These are phyloP conservation scores for Oryza longistaminata DNA, from an alignment of 176 grass and related monocot genomes.

Conservation along the genomic window DNA sequence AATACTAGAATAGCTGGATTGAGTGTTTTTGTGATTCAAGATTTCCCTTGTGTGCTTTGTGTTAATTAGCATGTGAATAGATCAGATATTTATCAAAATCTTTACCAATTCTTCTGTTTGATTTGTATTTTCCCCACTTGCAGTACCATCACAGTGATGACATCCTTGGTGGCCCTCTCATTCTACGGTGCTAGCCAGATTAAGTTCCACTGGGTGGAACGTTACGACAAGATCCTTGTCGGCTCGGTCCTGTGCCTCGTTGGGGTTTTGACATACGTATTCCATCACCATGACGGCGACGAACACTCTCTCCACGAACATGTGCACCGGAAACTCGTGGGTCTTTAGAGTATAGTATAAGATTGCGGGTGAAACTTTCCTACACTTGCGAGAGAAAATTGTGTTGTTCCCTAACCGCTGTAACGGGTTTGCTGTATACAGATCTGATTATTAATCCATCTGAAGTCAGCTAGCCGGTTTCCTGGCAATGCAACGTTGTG, in stretches of 20 bases:
- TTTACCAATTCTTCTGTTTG: background rate
- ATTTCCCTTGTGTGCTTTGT: background rate
- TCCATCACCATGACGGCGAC: constrained; percentile 78
- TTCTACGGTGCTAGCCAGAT: constrained; percentile 94
- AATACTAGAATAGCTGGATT: background rate
- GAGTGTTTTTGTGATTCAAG: constrained; percentile 1
- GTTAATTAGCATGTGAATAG: background rate
- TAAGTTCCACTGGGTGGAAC: constrained; percentile 98
- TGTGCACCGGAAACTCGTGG: constrained; percentile 64
- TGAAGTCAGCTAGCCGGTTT: background rate
- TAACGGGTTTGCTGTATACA: background rate
- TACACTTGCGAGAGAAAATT: background rate
- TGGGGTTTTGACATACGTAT: constrained; percentile 75
- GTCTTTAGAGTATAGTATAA: constrained; percentile 40
- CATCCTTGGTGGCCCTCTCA: constrained; percentile 88
- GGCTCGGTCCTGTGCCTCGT: constrained; percentile 82
- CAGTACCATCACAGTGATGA: constrained; percentile 99
- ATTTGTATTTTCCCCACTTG: constrained; percentile 27
- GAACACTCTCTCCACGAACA: constrained; percentile 53
- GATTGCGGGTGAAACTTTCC: constrained; percentile 9
- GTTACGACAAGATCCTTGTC: constrained; percentile 87
- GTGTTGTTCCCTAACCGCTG: constrained; percentile 25
- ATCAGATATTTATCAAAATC: background rate
- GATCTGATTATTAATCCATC: constrained; percentile 20
- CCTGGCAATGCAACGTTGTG: background rate